phyloP scores from a whole-genome alignment of 1,284 basidiomycete genomes.

The Boletus smithii region DNA sequence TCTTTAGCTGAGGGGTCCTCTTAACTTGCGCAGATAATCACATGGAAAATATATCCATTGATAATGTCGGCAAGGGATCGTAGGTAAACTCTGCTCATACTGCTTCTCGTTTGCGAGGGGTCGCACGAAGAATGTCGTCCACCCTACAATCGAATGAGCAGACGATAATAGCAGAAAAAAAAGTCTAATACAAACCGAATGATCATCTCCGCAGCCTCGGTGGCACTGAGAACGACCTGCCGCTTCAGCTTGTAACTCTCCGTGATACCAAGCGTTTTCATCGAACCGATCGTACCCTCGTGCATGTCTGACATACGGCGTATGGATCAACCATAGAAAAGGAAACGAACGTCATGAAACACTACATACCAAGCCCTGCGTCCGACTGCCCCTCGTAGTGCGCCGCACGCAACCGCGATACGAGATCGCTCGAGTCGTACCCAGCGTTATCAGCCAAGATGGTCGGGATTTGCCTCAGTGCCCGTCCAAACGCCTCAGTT shows the following conservation, averaged over 20 bases:
- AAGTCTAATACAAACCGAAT: conserved; percentile 64
- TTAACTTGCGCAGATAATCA: background rate
- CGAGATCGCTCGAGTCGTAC: conserved; percentile 94
- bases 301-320: conserved; percentile 73
- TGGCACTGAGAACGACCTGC: conserved; percentile 92
- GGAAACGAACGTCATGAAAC: background rate
- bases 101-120: conserved; percentile 64
- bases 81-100: conserved; percentile 37
- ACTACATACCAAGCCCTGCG: conserved; percentile 73
- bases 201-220: conserved; percentile 98
- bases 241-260: conserved; percentile 98
- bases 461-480: conserved; percentile 92
- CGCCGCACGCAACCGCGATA: conserved; percentile 85
- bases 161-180: background rate
- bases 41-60: conserved; percentile 11
- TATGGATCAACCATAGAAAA: background rate
- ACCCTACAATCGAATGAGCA: conserved; percentile 42
- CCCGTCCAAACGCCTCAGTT: conserved; percentile 86
- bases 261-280: conserved; percentile 85
- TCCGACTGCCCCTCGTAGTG: conserved; percentile 88
- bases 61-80: background rate
- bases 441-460: conserved; percentile 98
- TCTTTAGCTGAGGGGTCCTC: no score
- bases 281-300: conserved; percentile 79
- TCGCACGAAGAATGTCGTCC: conserved; percentile 65